Percentiles rank a stretch among this genome's conserved stretches.
These are phyloP conservation scores for Knoxia roxburghii DNA, from an alignment of 257 asterid species.

Conservation along the genomic window DNA sequence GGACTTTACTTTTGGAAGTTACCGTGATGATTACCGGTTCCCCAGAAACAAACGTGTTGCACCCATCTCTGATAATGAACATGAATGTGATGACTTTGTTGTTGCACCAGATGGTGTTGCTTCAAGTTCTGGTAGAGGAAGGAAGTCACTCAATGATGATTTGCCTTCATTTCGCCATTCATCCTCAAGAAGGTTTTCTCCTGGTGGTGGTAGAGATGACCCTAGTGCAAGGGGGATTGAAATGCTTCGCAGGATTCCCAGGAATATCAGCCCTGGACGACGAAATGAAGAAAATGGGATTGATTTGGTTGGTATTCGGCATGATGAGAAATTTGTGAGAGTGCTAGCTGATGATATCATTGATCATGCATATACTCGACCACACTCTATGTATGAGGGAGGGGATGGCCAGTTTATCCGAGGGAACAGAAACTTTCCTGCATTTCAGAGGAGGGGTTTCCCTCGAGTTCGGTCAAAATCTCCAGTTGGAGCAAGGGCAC, in stretches of 20 bases:
- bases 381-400: conserved; percentile 48
- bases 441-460: conserved; percentile 56
- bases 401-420: conserved; percentile 41
- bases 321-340: conserved; percentile 44
- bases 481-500: conserved; percentile 54
- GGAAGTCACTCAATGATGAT: conserved; percentile 50
- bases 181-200: conserved; percentile 50
- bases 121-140: conserved; percentile 33
- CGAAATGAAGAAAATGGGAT: conserved; percentile 36
- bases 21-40: conserved; percentile 46
- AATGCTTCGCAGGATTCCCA: conserved; percentile 42
- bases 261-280: conserved; percentile 51
- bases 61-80: conserved; percentile 38
- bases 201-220: conserved; percentile 54
- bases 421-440: conserved; percentile 47
- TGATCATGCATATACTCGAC: conserved; percentile 38
- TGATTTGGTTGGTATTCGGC: conserved; percentile 30
- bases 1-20: conserved; percentile 46
- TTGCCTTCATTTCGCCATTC: conserved; percentile 39
- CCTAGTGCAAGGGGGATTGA: conserved; percentile 35
- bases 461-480: conserved; percentile 59
- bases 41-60: conserved; percentile 50
- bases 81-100: conserved; percentile 44
- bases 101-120: conserved; percentile 31
- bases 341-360: conserved; percentile 43